These are phyloP conservation scores for Dunaliella primolecta DNA, from an alignment of 139 green algal genomes.

Conservation along the genomic window DNA sequence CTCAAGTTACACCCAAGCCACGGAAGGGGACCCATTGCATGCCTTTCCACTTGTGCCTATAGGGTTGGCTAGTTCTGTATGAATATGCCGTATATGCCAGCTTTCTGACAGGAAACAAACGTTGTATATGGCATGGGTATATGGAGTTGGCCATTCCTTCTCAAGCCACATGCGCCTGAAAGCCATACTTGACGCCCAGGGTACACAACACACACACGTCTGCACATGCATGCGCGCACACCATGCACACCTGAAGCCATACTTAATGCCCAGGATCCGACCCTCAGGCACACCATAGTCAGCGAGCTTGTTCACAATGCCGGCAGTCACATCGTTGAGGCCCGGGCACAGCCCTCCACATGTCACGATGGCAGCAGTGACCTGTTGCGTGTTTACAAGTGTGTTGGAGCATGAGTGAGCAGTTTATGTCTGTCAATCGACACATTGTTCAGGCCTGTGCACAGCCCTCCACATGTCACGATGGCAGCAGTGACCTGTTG, in stretches of 20 bases:
- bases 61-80: too few relatives aligned
- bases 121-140: too few relatives aligned
- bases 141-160: too few relatives aligned
- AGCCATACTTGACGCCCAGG: too few relatives aligned
- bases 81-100: too few relatives aligned
- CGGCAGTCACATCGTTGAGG: slow-evolving; percentile 94
- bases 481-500: not conserved
- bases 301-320: slow-evolving; percentile 76
- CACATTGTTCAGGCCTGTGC: slow-evolving; percentile 97
- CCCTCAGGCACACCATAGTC: slow-evolving; percentile 89
- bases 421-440: too few relatives aligned
- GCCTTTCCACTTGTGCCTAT: too few relatives aligned
- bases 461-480: slow-evolving; percentile 95
- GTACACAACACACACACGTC: not conserved
- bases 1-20: too few relatives aligned
- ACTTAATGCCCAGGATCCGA: slow-evolving; percentile 89
- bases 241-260: slow-evolving; percentile 56
- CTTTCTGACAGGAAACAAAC: too few relatives aligned
- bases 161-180: too few relatives aligned
- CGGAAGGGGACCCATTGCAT: too few relatives aligned
- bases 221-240: not conserved
- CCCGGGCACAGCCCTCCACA: slow-evolving; percentile 96
- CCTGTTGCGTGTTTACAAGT: slow-evolving; percentile 26
- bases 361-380: slow-evolving; percentile 90
- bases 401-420: too few relatives aligned